Percentiles rank a stretch among this genome's conserved stretches.
Evolutionary conservation across 306 rosid genomes (phyloP).

Genomic region (Comarum palustre): DNA sequence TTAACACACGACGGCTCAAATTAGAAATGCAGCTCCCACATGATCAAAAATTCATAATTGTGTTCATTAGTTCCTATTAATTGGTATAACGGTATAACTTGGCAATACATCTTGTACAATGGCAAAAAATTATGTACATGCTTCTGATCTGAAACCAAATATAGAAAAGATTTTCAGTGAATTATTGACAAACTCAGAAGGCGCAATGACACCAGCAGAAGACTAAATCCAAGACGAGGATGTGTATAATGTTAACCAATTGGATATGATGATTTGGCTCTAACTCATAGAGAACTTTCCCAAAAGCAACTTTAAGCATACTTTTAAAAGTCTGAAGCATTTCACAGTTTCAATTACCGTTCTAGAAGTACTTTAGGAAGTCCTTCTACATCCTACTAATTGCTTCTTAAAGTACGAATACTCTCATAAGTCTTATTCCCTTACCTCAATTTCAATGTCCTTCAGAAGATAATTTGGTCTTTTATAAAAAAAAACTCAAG

Average conservation of each 20-base stretch:
- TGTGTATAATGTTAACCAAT: background rate
- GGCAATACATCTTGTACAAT: background rate
- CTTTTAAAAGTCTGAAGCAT: background rate
- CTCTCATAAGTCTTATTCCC: background rate
- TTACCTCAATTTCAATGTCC: background rate
- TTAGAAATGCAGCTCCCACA: background rate
- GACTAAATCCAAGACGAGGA: background rate
- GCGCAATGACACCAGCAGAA: background rate
- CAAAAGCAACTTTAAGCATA: background rate
- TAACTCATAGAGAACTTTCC: background rate
- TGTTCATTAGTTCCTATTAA: background rate
- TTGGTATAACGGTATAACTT: too few species aligned
- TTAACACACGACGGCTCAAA: background rate
- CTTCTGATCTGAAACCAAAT: constrained; percentile 5
- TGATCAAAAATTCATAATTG: background rate
- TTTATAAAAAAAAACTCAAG: background rate
- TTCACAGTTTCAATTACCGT: background rate
- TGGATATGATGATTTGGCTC: background rate
- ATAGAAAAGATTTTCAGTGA: background rate
- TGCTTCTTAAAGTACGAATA: background rate
- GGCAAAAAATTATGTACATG: background rate
- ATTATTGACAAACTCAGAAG: background rate
- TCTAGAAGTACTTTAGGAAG: background rate
- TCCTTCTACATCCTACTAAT: background rate
- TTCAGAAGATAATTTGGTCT: background rate